These are phyloP conservation scores for Albugo laibachii DNA, from an alignment of 352 stramenopile species.

Conservation along the genomic window DNA sequence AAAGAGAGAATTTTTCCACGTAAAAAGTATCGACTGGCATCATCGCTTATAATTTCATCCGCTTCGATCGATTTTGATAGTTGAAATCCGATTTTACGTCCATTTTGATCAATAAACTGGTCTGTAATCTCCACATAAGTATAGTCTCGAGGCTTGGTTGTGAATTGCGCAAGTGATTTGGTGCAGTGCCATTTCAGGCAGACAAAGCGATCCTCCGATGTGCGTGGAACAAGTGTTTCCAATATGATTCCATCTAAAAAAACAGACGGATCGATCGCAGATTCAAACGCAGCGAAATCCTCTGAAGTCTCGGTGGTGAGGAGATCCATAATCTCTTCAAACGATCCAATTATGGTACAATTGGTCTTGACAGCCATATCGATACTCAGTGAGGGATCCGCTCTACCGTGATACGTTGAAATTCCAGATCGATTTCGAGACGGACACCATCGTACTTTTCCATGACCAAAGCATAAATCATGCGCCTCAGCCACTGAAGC, in stretches of 20 bases:
- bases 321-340: conserved; percentile 56
- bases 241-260: conserved; percentile 64
- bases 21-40: conserved; percentile 37
- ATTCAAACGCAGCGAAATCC: conserved; percentile 45
- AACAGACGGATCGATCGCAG: conserved; percentile 36
- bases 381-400: conserved; percentile 30
- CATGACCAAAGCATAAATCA: conserved; percentile 58
- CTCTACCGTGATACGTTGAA: conserved; percentile 38
- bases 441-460: conserved; percentile 45
- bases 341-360: conserved; percentile 55
- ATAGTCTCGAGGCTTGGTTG: conserved; percentile 61
- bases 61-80: conserved; percentile 62
- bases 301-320: conserved; percentile 49
- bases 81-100: conserved; percentile 40
- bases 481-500: conserved; percentile 57
- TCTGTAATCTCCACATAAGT: conserved; percentile 69
- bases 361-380: conserved; percentile 48
- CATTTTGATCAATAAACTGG: conserved; percentile 43
- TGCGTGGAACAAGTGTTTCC: conserved; percentile 43
- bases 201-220: conserved; percentile 38
- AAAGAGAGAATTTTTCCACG: conserved; percentile 54
- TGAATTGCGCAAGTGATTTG: conserved; percentile 44
- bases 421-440: conserved; percentile 40
- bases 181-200: conserved; percentile 71
- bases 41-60: conserved; percentile 19